Conservation (phyloP, 306 rosid species). For the Hippophae tibetana region DNA sequence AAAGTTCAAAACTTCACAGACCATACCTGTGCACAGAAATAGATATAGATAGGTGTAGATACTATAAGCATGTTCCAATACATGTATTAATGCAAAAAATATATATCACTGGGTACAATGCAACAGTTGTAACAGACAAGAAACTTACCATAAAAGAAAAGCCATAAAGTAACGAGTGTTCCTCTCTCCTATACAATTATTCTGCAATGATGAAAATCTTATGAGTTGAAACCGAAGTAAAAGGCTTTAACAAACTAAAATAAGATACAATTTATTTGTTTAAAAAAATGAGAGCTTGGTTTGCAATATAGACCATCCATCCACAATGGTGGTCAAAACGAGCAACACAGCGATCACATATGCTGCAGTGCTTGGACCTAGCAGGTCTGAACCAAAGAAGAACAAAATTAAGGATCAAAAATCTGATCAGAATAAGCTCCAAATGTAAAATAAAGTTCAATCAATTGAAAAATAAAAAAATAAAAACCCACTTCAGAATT, state of each 20-base stretch:
- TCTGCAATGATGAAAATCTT: constrained; percentile 42
- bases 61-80: no score
- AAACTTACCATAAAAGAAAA: constrained; percentile 89
- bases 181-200: constrained; percentile 95
- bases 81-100: background rate
- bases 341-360: constrained; percentile 85
- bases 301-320: constrained; percentile 67
- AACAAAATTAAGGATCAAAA: background rate
- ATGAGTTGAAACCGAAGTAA: constrained; percentile 14
- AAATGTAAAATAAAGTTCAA: background rate
- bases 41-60: no score
- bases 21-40: background rate
- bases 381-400: constrained; percentile 66
- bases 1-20: constrained; percentile 1
- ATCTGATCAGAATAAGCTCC: background rate
- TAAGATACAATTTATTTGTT: background rate
- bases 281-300: constrained; percentile 3
- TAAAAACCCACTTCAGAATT: constrained; percentile 65
- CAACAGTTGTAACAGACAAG: constrained; percentile 1
- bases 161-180: constrained; percentile 76
- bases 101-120: background rate
- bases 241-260: constrained; percentile 8
- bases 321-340: constrained; percentile 98
- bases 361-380: constrained; percentile 95
- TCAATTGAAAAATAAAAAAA: background rate